These are phyloP conservation scores for Ophiostoma sp. DNA, from an alignment of 2,329 filamentous ascomycete genomes.

Conservation along the genomic window DNA sequence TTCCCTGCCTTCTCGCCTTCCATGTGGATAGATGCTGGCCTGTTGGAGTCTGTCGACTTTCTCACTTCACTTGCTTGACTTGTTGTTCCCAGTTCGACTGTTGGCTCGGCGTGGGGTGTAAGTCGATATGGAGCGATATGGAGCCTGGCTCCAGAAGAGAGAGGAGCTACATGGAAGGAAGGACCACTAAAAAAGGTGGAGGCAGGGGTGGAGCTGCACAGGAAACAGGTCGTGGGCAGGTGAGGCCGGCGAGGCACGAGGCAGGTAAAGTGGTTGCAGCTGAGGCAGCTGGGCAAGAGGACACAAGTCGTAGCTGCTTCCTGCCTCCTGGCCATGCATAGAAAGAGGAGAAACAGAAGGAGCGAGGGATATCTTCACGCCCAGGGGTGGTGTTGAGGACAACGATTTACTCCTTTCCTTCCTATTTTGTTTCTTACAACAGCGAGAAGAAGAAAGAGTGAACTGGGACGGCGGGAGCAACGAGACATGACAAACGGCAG, in stretches of 20 bases:
- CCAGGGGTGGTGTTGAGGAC: background rate
- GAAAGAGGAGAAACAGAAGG: background rate
- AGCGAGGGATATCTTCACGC: background rate
- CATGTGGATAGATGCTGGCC: background rate
- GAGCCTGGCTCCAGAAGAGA: background rate
- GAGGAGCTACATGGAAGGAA: background rate
- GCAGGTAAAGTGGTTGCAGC: conserved; percentile 15
- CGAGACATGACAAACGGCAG: background rate
- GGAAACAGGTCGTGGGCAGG: conserved; percentile 1
- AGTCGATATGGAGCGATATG: conserved; percentile 9
- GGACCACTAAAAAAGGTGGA: conserved; percentile 17
- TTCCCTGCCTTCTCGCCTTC: background rate
- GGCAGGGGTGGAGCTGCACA: conserved; percentile 15
- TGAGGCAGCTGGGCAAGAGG: background rate
- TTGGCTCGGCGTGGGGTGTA: conserved; percentile 12
- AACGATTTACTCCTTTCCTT: background rate
- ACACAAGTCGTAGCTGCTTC: background rate
- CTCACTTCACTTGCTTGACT: background rate
- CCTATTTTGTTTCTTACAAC: background rate
- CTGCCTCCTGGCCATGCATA: background rate
- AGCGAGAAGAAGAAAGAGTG: background rate
- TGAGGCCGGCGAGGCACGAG: background rate
- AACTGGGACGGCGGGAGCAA: background rate
- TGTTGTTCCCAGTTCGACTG: background rate
- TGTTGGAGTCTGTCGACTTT: background rate